These are phyloP conservation scores for Talaromyces piceae DNA, from an alignment of 2,329 filamentous ascomycete species.

Conservation along the genomic window DNA sequence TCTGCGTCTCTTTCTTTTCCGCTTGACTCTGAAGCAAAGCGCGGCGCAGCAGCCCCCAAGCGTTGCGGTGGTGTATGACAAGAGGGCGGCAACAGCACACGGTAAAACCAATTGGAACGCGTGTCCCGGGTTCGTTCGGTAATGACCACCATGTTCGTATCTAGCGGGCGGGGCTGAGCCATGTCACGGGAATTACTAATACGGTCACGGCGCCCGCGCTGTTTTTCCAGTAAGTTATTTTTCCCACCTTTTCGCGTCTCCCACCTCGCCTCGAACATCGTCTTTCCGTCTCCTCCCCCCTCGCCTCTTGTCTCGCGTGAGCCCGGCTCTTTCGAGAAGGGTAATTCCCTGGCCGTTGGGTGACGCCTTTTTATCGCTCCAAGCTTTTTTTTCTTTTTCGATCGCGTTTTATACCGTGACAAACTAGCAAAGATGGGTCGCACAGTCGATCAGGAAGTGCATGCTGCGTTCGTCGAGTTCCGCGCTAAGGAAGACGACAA, in stretches of 20 bases:
- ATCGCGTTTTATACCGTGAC: background rate
- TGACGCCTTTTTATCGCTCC: background rate
- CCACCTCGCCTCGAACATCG: background rate
- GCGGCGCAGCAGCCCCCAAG: no score
- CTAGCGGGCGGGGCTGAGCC: slow-evolving; percentile 1
- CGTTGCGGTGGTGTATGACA: background rate
- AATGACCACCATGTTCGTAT: slow-evolving; percentile 11
- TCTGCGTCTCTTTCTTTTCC: no score
- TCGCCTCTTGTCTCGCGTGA: background rate
- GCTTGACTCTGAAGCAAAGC: no score
- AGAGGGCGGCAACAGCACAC: background rate
- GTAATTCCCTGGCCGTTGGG: background rate
- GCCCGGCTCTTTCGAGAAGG: background rate
- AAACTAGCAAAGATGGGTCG: slow-evolving; percentile 37
- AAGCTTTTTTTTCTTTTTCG: background rate
- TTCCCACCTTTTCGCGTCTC: slow-evolving; percentile 9
- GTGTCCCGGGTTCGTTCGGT: slow-evolving; percentile 1
- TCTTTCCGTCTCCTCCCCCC: background rate
- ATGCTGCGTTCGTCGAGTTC: slow-evolving; percentile 48
- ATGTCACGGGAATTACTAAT: slow-evolving; percentile 11
- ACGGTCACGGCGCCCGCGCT: slow-evolving; percentile 8
- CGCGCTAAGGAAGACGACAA: slow-evolving; percentile 48
- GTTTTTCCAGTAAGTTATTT: slow-evolving; percentile 12
- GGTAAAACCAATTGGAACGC: background rate
- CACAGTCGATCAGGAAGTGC: slow-evolving; percentile 46